These are phyloP conservation scores for Penicillium sp. DNA, from an alignment of 2,329 filamentous ascomycete genomes.

Conservation along the genomic window DNA sequence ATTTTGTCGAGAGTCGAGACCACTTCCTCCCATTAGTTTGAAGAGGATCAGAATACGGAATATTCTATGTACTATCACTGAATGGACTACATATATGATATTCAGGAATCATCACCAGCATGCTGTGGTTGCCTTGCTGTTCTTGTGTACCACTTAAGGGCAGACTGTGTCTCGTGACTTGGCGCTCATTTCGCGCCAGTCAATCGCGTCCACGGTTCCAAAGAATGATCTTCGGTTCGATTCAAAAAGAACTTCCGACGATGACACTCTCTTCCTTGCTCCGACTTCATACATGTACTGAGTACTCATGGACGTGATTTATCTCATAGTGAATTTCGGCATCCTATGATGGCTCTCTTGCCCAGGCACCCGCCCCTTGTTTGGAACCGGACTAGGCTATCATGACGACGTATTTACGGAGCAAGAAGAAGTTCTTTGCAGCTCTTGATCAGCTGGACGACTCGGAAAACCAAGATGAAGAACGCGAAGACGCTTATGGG, in stretches of 20 bases:
- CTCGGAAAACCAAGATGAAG: constrained; percentile 27
- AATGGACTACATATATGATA: not conserved
- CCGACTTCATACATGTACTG: not conserved
- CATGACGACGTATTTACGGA: constrained; percentile 20
- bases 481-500: constrained; percentile 22
- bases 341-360: constrained; percentile 16
- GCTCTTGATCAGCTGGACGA: constrained; percentile 35
- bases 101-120: not conserved
- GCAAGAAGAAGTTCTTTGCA: constrained; percentile 37
- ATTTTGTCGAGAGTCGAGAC: not conserved
- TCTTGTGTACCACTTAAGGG: not conserved
- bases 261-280: not conserved
- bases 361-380: constrained; percentile 5
- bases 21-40: not conserved
- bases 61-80: no score
- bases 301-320: not conserved
- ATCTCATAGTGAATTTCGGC: not conserved
- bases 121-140: not conserved
- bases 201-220: constrained; percentile 16
- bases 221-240: constrained; percentile 1
- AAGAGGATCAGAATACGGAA: not conserved
- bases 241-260: constrained; percentile 12
- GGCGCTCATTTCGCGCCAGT: constrained; percentile 33
- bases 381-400: constrained; percentile 16
- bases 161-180: constrained; percentile 30